These are phyloP conservation scores for Furcasterigmium sp. DNA, from an alignment of 2,329 filamentous ascomycete species.

Conservation along the genomic window DNA sequence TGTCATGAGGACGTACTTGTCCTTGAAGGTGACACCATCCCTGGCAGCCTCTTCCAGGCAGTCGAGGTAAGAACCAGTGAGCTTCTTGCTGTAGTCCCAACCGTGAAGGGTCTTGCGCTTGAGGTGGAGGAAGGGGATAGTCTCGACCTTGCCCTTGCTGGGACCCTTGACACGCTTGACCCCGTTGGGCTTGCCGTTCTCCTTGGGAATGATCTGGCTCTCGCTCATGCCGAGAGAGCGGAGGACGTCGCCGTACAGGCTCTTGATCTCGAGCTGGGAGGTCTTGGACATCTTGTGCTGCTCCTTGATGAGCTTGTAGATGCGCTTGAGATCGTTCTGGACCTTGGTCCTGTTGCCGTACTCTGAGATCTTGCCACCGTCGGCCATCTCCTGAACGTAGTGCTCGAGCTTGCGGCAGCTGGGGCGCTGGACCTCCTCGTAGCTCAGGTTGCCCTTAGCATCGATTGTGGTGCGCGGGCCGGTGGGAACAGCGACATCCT, in stretches of 20 bases:
- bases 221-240: constrained; percentile 97
- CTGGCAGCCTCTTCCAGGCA: constrained; percentile 85
- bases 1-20: constrained; percentile 97
- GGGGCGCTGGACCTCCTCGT: constrained; percentile 77
- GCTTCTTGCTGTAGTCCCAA: constrained; percentile 99
- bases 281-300: constrained; percentile 97
- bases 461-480: constrained; percentile 92
- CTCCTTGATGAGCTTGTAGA: constrained; percentile 98
- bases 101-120: constrained; percentile 91
- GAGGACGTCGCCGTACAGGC: constrained; percentile 87
- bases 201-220: constrained; percentile 89
- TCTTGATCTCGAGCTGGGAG: constrained; percentile 94
- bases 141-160: constrained; percentile 88
- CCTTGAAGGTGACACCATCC: constrained; percentile 82
- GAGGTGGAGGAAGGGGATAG: constrained; percentile 93
- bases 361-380: constrained; percentile 96
- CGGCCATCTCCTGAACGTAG: constrained; percentile 97
- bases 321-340: constrained; percentile 87
- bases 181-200: constrained; percentile 61
- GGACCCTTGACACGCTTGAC: constrained; percentile 51
- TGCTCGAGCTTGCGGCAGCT: constrained; percentile 97
- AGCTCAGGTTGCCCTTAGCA: constrained; percentile 85
- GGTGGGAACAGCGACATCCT: constrained; percentile 89
- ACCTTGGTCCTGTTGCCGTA: constrained; percentile 98
- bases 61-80: constrained; percentile 89